Base-by-base conservation (phyloP, 1,139 yeast genomes). In the Protomyces lactucae-debilis region DNA sequence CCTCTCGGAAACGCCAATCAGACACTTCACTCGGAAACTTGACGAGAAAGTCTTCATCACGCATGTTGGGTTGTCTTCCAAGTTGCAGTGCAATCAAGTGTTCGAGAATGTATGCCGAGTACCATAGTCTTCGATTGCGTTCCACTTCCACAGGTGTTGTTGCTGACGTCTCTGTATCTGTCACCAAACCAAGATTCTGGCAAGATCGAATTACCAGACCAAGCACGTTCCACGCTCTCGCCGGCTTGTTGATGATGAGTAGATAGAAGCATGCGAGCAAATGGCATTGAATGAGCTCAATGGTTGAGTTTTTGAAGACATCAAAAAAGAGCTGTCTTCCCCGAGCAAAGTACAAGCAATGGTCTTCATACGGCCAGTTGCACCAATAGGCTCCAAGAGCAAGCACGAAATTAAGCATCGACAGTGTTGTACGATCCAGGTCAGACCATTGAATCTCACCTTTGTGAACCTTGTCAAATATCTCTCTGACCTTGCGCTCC, bases 191-290 rank as follows among this genome's bases (percentile, higher is more conserved):
- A 8, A 66, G 67, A 12, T 66, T 60, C 52, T 67, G 69, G 10
- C 69, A 65, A 32, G 61, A 63, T 10, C 69, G 55, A 21, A 67
- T 57, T 21, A 66, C 69, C 16, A 67, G 60, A 2, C 69, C 69
- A 6, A 67, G 64, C 40, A 67, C 46, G 21, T 60, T 57, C 57
- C 67, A 67, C 16, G 67, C 55, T 14, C 67, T 55, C 21, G 65
- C 65, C 21, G 67, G 48, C 18, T 61, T 67, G 55, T 60, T 66
- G 16, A 67, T 64, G 32, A 66, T 64, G 46, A 67, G 63, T 2
- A 67, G 63, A 28, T 66, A 67, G 52, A 67, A 67, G 52, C 69
- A 66, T 9, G 67, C 59, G n/a, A 67, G 65, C 36, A 66, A 51
- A 21, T 64, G 55, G 46, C 67, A 67, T 56, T 67, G 69, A 16